Conservation (phyloP, 164 flowering plant species). For the Tetracentron sinense region DNA sequence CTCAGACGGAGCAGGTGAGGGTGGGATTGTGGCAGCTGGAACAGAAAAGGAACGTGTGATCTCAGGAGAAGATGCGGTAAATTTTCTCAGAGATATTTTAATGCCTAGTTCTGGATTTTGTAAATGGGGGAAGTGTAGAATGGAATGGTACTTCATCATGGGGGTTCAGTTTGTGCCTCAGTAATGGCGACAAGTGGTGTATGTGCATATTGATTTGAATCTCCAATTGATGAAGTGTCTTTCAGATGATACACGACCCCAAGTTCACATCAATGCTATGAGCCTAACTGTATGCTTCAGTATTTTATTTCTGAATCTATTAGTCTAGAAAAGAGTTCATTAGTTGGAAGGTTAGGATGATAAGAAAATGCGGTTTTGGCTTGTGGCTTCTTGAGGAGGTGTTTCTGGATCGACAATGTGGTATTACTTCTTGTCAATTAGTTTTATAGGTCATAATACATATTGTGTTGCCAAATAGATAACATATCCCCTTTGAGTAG, state of each 20-base stretch:
- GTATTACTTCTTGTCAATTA: no score
- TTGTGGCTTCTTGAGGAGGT: no score
- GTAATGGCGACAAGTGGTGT: not conserved
- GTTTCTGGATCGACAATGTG: no score
- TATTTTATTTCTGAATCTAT: no score
- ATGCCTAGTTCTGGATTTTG: not conserved
- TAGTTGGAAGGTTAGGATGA: no score
- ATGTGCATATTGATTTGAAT: not conserved
- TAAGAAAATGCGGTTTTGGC: no score
- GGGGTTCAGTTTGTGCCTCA: not conserved
- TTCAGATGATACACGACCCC: not conserved
- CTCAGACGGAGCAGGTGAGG: constrained; percentile 39
- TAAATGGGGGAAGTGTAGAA: not conserved
- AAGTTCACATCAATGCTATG: no score
- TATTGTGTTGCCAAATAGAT: no score
- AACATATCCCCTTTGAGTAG: no score
- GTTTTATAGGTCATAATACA: no score
- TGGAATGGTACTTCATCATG: not conserved
- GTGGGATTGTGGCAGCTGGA: constrained; percentile 83
- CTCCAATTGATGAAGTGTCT: not conserved
- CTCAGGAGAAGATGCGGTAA: constrained; percentile 93
- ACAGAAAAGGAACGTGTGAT: constrained; percentile 80
- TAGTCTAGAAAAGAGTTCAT: no score
- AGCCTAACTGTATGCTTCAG: no score
- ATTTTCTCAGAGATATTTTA: constrained; percentile 16